Evolutionary conservation across 1,284 basidiomycete species (phyloP).

Genomic region (Leccinum fuscescens): DNA sequence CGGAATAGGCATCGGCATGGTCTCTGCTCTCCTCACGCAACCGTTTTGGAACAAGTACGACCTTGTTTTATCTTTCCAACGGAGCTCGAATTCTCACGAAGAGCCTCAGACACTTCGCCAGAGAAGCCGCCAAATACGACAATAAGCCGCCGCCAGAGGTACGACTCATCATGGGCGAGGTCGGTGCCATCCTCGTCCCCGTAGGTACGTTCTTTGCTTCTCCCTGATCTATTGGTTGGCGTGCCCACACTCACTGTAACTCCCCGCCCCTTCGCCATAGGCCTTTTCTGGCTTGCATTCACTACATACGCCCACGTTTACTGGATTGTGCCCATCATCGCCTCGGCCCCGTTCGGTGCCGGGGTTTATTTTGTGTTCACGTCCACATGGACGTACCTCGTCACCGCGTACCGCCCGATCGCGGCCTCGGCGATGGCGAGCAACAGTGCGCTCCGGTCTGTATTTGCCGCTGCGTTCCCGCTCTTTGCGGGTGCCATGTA

Average conservation of each 20-base stretch:
- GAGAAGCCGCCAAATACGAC: slow-evolving; percentile 15
- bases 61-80: neutral
- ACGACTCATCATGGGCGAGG: slow-evolving; percentile 64
- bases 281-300: slow-evolving; percentile 72
- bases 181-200: slow-evolving; percentile 68
- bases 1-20: slow-evolving; percentile 60
- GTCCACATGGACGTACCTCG: neutral
- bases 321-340: slow-evolving; percentile 44
- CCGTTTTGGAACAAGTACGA: slow-evolving; percentile 50
- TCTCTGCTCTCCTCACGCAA: slow-evolving; percentile 45
- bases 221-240: neutral
- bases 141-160: slow-evolving; percentile 68
- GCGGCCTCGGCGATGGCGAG: slow-evolving; percentile 76
- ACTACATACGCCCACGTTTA: slow-evolving; percentile 66
- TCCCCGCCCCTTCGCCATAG: slow-evolving; percentile 24
- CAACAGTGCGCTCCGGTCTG: slow-evolving; percentile 65
- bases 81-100: neutral
- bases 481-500: slow-evolving; percentile 67
- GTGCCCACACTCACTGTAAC: neutral
- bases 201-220: slow-evolving; percentile 38
- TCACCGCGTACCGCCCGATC: slow-evolving; percentile 72
- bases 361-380: neutral
- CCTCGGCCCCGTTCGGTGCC: neutral
- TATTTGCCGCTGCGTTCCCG: slow-evolving; percentile 73
- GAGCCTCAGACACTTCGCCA: slow-evolving; percentile 26